Conservation (phyloP, 2,329 filamentous ascomycete genomes). For the Rutstroemia sp. region DNA sequence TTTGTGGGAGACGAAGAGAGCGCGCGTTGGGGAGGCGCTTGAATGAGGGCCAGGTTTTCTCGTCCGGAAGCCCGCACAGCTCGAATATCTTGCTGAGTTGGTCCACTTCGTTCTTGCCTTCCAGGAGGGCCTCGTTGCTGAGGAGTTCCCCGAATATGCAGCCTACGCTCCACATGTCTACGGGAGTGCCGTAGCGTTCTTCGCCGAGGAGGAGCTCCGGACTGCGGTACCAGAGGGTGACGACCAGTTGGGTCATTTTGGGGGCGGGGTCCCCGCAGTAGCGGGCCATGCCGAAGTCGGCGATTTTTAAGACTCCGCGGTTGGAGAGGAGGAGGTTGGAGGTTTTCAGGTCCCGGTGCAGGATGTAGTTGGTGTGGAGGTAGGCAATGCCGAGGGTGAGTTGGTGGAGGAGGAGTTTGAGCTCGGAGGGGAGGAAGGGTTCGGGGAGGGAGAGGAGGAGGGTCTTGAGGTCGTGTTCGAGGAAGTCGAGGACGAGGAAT, state of each 20-base stretch:
- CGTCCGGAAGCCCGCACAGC: conserved; percentile 78
- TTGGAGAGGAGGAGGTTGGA: conserved; percentile 94
- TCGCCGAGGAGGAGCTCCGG: conserved; percentile 85
- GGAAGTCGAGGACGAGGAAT: conserved; percentile 92
- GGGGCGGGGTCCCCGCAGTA: conserved; percentile 74
- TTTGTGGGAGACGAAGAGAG: conserved; percentile 60
- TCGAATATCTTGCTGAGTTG: conserved; percentile 83
- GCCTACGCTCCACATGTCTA: conserved; percentile 95
- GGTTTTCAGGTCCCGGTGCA: conserved; percentile 90
- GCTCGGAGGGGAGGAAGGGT: conserved; percentile 85
- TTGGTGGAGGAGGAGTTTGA: conserved; percentile 83
- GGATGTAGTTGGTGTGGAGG: conserved; percentile 82
- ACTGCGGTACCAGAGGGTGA: conserved; percentile 93
- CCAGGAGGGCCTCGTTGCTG: conserved; percentile 72
- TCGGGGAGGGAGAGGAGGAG: conserved; percentile 91
- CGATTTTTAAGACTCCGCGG: conserved; percentile 87
- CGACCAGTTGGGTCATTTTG: conserved; percentile 83
- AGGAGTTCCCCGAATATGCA: conserved; percentile 94
- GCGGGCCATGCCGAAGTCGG: conserved; percentile 96
- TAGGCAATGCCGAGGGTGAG: conserved; percentile 74
- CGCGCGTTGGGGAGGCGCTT: conserved; percentile 80
- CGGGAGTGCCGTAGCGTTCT: conserved; percentile 62
- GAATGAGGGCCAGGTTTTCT: conserved; percentile 80
- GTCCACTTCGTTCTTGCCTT: conserved; percentile 88
- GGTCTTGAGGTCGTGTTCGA: conserved; percentile 93